A percentile compares a stretch with the other conserved stretches of the same genome.
These are phyloP conservation scores for Vitis hybrid DNA, from an alignment of 177 flowering plant genomes.

Conservation along the genomic window DNA sequence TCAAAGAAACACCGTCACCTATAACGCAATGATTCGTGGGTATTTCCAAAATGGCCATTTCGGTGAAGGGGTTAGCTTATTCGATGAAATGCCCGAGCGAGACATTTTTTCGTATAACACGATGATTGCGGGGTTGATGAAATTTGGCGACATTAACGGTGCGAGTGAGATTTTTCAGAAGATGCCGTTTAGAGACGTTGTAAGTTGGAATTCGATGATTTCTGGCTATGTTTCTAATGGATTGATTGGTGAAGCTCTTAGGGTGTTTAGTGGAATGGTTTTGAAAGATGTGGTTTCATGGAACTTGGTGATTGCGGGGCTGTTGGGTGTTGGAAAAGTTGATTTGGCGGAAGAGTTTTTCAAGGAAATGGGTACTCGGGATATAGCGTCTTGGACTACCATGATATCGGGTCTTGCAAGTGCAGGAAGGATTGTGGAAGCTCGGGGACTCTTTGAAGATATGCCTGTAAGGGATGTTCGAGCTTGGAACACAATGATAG, in stretches of 20 bases:
- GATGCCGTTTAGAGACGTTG: constrained; percentile 53
- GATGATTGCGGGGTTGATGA: constrained; percentile 57
- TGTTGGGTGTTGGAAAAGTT: constrained; percentile 27
- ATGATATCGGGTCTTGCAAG: constrained; percentile 48
- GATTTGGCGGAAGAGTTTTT: constrained; percentile 46
- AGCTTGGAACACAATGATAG: constrained; percentile 63
- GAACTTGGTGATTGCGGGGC: constrained; percentile 58
- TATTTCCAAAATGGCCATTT: constrained; percentile 45
- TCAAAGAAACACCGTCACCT: constrained; percentile 46
- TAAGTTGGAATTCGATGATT: constrained; percentile 71
- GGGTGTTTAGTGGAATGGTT: constrained; percentile 50
- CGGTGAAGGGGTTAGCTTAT: constrained; percentile 33
- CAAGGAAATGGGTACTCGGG: constrained; percentile 37
- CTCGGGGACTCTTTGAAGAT: constrained; percentile 42
- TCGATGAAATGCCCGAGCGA: constrained; percentile 47
- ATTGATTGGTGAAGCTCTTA: constrained; percentile 39
- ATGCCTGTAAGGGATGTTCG: constrained; percentile 56
- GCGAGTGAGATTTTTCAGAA: constrained; percentile 44
- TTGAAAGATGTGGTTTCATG: constrained; percentile 54
- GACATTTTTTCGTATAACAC: constrained; percentile 61
- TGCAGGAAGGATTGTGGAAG: constrained; percentile 44
- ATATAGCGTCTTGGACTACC: constrained; percentile 61
- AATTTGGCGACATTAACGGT: constrained; percentile 30
- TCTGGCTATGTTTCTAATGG: constrained; percentile 51
- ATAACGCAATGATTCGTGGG: constrained; percentile 67